Evolutionary conservation across 2,329 filamentous ascomycete species (phyloP), one percentile per base, ranked within the genome.

Genomic region (Colletotrichum sp.): DNA sequence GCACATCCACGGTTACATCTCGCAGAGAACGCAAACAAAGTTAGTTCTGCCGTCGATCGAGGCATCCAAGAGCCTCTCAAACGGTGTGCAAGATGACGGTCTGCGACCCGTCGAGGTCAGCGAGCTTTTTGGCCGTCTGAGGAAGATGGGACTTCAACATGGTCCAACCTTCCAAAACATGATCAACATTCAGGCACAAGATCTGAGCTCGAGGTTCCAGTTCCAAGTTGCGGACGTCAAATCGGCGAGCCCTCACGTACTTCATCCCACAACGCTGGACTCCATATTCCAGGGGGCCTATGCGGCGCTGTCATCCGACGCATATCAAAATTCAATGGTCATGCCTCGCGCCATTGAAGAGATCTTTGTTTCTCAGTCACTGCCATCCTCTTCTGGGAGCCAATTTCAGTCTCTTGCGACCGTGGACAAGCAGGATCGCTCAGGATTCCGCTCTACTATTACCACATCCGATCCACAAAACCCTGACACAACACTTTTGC

Each of bases 121-220:
- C 69, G 86, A 89, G 69, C 80, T 81, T 6, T 81, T 90, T 7
- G 84, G 88, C 61, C 83, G 84, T 6, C 38, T 73, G 4, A 65
- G 61, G 11, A 62, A 66, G 9, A 61, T 73, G 59, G 67, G 62
- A 7, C 36, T 73, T 6, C 15, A 70, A 1, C 71, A 73, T 29
- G 71, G 67, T 3, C 61, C 67, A 3, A 21, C 67, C 2, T 73
- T 73, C 34, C 67, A 66, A 6, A 73, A 73, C 11, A 66, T 73
- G 36, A 5, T 61, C 8, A 16, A 2, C 27, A 73, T 65, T 2
- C 29, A 62, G 6, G 24, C 36, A 4, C n/a, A 84, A 79, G 63
- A 78, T 88, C 9, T 78, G 77, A 11, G 81, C 88, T 16, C 86
- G 86, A 0, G 83, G 89, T 76, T 90, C 88, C 6, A 85, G 80